Conservation (phyloP, 2,329 filamentous ascomycete species). For the Neodidymelliopsis sp. region DNA sequence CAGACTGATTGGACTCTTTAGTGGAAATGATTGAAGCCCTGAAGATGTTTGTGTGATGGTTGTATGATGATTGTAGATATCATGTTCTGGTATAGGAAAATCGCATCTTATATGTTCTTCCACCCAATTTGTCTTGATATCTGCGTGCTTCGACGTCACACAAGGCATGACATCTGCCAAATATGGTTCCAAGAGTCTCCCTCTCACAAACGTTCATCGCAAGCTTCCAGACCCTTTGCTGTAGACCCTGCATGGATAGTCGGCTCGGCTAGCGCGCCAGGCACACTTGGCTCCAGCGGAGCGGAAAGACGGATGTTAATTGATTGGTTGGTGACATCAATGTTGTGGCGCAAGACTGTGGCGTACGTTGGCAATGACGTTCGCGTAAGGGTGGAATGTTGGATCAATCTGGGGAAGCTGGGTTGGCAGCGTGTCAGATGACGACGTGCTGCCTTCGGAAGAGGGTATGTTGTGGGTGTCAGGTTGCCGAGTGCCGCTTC, state of each 20-base stretch:
- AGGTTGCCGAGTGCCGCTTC: conserved; percentile 1
- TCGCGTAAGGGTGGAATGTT: background rate
- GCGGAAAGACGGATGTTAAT: background rate
- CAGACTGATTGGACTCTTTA: background rate
- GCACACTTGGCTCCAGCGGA: conserved; percentile 5
- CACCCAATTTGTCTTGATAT: background rate
- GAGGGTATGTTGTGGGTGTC: background rate
- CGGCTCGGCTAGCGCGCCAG: conserved; percentile 8
- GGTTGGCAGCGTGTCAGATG: background rate
- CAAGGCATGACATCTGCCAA: conserved; percentile 14
- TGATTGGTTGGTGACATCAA: background rate
- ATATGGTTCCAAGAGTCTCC: background rate
- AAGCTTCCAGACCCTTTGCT: conserved; percentile 2
- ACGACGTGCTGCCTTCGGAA: background rate
- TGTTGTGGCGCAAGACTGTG: conserved; percentile 5
- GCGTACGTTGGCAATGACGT: conserved; percentile 7
- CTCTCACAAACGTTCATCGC: background rate
- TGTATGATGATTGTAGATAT: too few species aligned
- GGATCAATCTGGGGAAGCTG: background rate
- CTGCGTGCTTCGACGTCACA: conserved; percentile 2
- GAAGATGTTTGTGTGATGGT: background rate
- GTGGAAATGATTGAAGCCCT: background rate
- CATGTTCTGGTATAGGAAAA: background rate
- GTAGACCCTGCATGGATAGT: conserved; percentile 5
- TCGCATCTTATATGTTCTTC: conserved; percentile 3